Evolutionary conservation across 2,329 filamentous ascomycete genomes (phyloP).

Genomic region (Neonectria hederae): DNA sequence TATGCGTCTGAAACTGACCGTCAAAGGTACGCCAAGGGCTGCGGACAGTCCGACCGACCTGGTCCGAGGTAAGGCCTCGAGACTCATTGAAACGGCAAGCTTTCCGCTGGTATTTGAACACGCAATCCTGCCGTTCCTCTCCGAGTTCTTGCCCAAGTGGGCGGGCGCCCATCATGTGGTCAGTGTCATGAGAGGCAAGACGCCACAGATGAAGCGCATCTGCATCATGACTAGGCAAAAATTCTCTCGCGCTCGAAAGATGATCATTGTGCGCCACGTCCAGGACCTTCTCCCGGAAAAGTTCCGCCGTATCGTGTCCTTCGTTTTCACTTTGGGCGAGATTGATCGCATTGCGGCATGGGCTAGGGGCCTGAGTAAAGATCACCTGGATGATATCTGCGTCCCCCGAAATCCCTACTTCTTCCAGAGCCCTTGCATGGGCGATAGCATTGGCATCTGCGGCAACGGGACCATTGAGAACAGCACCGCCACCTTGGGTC

Average conservation of each 20-base stretch:
- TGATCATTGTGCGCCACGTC: slow-evolving; percentile 53
- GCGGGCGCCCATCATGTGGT: slow-evolving; percentile 52
- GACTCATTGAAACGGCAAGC: slow-evolving; percentile 46
- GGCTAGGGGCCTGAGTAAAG: slow-evolving; percentile 51
- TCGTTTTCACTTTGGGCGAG: slow-evolving; percentile 51
- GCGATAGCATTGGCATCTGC: slow-evolving; percentile 54
- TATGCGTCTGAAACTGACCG: slow-evolving; percentile 16
- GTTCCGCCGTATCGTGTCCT: slow-evolving; percentile 45
- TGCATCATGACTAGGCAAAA: slow-evolving; percentile 52
- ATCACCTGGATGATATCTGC: slow-evolving; percentile 54
- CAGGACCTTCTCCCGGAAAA: slow-evolving; percentile 52
- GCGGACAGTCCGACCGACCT: slow-evolving; percentile 47
- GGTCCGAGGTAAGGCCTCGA: slow-evolving; percentile 40
- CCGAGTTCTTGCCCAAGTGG: slow-evolving; percentile 54
- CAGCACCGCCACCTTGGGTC: slow-evolving; percentile 54
- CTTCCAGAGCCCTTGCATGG: slow-evolving; percentile 55
- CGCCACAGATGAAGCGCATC: slow-evolving; percentile 48
- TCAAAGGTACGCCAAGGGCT: slow-evolving; percentile 40
- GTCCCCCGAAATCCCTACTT: slow-evolving; percentile 54
- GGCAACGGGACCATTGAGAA: slow-evolving; percentile 45
- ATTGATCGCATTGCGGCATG: slow-evolving; percentile 51
- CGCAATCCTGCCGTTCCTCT: slow-evolving; percentile 54
- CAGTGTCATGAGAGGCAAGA: slow-evolving; percentile 50
- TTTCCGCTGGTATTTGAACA: slow-evolving; percentile 57
- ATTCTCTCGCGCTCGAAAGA: slow-evolving; percentile 49